Evolutionary conservation across 148 eudicot species (phyloP).

Genomic region (Nepenthes gracilis): DNA sequence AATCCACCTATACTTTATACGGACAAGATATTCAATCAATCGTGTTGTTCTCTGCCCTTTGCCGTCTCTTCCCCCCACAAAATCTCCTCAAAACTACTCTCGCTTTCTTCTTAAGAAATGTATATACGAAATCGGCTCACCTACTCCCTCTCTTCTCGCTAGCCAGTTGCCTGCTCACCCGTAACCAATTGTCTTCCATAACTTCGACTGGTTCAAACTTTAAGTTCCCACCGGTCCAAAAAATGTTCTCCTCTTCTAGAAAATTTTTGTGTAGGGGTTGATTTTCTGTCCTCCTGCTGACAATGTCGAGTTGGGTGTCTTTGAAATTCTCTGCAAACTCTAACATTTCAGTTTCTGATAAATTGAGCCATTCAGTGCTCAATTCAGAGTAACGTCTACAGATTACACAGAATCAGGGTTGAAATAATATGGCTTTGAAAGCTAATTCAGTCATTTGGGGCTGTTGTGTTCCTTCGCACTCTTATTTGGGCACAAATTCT

Average conservation of each 20-base stretch:
- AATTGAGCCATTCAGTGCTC: neutral
- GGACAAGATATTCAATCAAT: no score
- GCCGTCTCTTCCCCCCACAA: no score
- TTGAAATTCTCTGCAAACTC: constrained; percentile 8
- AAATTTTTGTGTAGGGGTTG: neutral
- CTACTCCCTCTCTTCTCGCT: neutral
- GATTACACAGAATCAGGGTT: neutral
- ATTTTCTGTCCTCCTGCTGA: constrained; percentile 6
- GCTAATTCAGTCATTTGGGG: constrained; percentile 22
- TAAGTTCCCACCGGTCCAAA: neutral
- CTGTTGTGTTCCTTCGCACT: constrained; percentile 20
- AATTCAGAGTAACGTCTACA: neutral
- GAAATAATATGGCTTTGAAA: constrained; percentile 27
- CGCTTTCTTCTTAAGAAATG: no score
- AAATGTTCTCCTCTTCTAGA: neutral
- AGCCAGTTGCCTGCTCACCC: neutral
- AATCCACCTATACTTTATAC: no score
- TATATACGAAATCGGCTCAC: no score
- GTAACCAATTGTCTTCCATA: neutral
- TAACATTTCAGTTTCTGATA: neutral
- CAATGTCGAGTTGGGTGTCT: constrained; percentile 23
- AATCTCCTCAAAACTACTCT: no score
- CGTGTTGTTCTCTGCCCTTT: no score
- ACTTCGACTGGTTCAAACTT: neutral
- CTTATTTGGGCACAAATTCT: constrained; percentile 20